These are phyloP conservation scores for Penicillium brevicompactum DNA, from an alignment of 2,329 filamentous ascomycete genomes.

Conservation along the genomic window DNA sequence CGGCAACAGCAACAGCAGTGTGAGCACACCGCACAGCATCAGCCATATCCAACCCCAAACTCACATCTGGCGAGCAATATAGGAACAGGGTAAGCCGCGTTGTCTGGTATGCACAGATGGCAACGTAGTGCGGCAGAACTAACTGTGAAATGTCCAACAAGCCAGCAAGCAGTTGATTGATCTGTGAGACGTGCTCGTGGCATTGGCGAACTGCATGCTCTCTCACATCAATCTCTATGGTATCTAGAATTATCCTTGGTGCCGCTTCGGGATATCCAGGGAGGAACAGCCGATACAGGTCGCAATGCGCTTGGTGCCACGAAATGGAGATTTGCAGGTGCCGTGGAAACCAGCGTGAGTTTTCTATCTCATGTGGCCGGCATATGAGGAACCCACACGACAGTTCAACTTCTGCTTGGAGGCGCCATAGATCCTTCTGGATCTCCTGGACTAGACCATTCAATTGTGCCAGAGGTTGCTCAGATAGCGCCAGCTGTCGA, in stretches of 20 bases:
- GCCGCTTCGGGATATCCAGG: slow-evolving; percentile 10
- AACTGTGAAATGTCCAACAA: slow-evolving; percentile 1
- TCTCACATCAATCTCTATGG: not conserved
- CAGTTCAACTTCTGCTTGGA: slow-evolving; percentile 8
- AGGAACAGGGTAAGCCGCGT: slow-evolving; percentile 12
- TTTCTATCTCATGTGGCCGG: not conserved
- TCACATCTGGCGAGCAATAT: not conserved
- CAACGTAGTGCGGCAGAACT: slow-evolving; percentile 7
- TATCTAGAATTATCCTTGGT: not conserved
- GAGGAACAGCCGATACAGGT: slow-evolving; percentile 17
- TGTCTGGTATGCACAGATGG: slow-evolving; percentile 16
- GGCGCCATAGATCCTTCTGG: slow-evolving; percentile 13
- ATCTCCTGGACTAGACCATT: slow-evolving; percentile 13
- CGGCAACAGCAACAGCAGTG: slow-evolving; percentile 1
- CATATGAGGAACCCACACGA: not conserved
- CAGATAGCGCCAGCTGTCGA: slow-evolving; percentile 12
- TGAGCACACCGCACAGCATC: slow-evolving; percentile 4
- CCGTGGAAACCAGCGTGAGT: slow-evolving; percentile 15
- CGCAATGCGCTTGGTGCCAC: slow-evolving; percentile 18
- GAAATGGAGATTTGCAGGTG: slow-evolving; percentile 11
- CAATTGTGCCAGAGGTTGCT: slow-evolving; percentile 12
- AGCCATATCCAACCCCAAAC: not conserved
- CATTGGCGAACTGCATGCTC: slow-evolving; percentile 7
- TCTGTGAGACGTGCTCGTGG: slow-evolving; percentile 6
- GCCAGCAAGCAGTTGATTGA: slow-evolving; percentile 5